Percentiles rank a stretch among this genome's conserved stretches.
Evolutionary conservation across 805 yeast species (phyloP).

Genomic region (Candida xyloterini): DNA sequence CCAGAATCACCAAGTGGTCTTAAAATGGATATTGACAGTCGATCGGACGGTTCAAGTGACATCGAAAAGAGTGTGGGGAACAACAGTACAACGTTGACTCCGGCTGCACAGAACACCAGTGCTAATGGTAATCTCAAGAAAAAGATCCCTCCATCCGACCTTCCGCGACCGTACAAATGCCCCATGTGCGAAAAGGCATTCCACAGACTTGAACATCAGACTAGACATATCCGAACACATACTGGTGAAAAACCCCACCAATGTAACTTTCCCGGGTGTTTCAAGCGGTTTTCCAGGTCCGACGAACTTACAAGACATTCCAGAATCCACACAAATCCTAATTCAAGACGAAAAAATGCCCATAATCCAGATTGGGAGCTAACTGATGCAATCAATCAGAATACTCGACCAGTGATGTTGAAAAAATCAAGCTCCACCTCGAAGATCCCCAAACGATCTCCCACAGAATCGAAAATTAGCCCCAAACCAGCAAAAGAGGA

Average conservation of each 20-base stretch:
- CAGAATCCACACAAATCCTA: constrained; percentile 69
- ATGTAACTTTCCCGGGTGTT: constrained; percentile 81
- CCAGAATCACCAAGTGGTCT: not conserved
- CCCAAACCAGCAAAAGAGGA: constrained; percentile 17
- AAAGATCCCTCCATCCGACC: constrained; percentile 25
- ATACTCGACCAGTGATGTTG: constrained; percentile 10
- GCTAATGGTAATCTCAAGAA: constrained; percentile 23
- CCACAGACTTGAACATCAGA: constrained; percentile 86
- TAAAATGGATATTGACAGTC: not conserved
- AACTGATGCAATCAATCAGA: constrained; percentile 16
- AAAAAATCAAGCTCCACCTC: constrained; percentile 22
- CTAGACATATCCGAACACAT: constrained; percentile 87
- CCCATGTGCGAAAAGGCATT: constrained; percentile 83
- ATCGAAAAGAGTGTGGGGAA: not conserved
- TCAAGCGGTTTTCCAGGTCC: constrained; percentile 72
- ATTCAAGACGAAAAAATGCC: constrained; percentile 30
- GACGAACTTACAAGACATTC: constrained; percentile 88
- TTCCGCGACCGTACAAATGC: constrained; percentile 73
- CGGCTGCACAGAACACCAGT: constrained; percentile 22
- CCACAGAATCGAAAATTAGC: constrained; percentile 4
- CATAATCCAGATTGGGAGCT: constrained; percentile 16
- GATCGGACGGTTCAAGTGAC: not conserved
- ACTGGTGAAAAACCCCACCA: constrained; percentile 92
- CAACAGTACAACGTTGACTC: constrained; percentile 16
- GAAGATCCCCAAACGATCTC: constrained; percentile 13